Conservation (phyloP, 768 basidiomycete genomes). For the Sistotremastrum niveocremeum region DNA sequence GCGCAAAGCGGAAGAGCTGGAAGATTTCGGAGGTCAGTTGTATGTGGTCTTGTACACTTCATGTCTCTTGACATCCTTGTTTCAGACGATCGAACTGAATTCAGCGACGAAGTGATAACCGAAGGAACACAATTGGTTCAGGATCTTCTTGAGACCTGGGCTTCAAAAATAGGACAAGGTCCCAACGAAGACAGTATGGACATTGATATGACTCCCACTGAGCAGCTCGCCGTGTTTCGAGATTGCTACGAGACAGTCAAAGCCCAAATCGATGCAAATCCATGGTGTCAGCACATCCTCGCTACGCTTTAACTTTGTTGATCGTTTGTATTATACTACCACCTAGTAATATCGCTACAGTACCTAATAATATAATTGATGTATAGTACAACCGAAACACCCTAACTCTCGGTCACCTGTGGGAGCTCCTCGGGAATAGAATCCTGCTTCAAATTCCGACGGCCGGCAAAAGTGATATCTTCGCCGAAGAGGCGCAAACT, state of each 20-base stretch:
- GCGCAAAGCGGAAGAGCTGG: constrained; percentile 81
- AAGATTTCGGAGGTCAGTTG: constrained; percentile 51
- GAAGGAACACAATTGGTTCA: constrained; percentile 75
- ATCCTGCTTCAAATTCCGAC: constrained; percentile 1
- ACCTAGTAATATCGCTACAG: too few species aligned
- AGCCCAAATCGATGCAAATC: constrained; percentile 59
- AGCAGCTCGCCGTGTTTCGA: constrained; percentile 40
- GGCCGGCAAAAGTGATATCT: constrained; percentile 50
- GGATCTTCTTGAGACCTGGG: constrained; percentile 62
- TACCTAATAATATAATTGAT: too few species aligned
- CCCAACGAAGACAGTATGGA: constrained; percentile 25
- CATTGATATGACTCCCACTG: constrained; percentile 22
- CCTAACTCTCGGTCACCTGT: too few species aligned
- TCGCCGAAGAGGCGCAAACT: constrained; percentile 74
- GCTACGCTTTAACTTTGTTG: too few species aligned
- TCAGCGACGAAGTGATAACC: constrained; percentile 49
- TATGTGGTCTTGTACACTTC: constrained; percentile 6
- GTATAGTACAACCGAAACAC: too few species aligned
- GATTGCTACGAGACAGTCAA: constrained; percentile 51
- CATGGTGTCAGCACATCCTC: constrained; percentile 43
- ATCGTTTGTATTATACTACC: too few species aligned
- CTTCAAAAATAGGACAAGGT: constrained; percentile 34
- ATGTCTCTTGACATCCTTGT: constrained; percentile 13
- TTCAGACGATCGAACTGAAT: constrained; percentile 26
- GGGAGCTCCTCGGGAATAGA: too few species aligned